A percentile compares a stretch with the other conserved stretches of the same genome.
phyloP scores from a whole-genome alignment of 805 yeast genomes.

The Candida loeiensis region DNA sequence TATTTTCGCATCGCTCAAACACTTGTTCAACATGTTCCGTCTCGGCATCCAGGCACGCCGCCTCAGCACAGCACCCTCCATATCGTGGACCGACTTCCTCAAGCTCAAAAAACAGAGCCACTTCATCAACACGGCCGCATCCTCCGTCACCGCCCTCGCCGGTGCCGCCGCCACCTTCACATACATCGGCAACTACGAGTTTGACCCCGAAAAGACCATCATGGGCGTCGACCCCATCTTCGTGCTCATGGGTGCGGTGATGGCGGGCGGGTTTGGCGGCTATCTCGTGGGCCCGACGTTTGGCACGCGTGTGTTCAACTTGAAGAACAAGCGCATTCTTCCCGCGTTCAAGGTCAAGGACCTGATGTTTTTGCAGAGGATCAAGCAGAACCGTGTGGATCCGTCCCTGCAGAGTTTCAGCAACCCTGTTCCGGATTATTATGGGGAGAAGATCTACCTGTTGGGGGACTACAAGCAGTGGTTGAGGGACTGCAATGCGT shows the following conservation, averaged over 20 bases:
- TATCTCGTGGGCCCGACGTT: constrained; percentile 75
- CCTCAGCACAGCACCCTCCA: constrained; percentile 18
- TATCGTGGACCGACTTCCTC: constrained; percentile 82
- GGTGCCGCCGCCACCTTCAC: constrained; percentile 72
- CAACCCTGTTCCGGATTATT: constrained; percentile 98
- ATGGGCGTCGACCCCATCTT: constrained; percentile 89
- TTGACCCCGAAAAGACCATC: constrained; percentile 82
- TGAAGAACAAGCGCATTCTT: constrained; percentile 47
- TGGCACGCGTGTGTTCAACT: constrained; percentile 67
- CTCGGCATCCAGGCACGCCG: constrained; percentile 15
- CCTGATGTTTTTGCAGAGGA: constrained; percentile 66
- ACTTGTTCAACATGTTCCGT: constrained; percentile 10
- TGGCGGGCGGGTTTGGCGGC: constrained; percentile 72
- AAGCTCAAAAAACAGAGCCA: constrained; percentile 72
- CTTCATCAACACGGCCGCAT: constrained; percentile 61
- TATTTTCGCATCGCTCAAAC: no score
- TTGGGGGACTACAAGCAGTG: constrained; percentile 86
- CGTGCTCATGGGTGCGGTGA: constrained; percentile 70
- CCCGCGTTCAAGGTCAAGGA: constrained; percentile 57
- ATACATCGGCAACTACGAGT: constrained; percentile 72
- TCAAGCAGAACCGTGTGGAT: constrained; percentile 80
- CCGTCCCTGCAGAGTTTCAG: constrained; percentile 85
- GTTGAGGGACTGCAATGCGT: constrained; percentile 93
- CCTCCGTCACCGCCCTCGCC: constrained; percentile 60
- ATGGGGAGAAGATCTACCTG: constrained; percentile 92